A percentile compares a stretch with the other conserved stretches of the same genome.
Conservation (phyloP, 768 basidiomycete species). For the Harrya chromipes region DNA sequence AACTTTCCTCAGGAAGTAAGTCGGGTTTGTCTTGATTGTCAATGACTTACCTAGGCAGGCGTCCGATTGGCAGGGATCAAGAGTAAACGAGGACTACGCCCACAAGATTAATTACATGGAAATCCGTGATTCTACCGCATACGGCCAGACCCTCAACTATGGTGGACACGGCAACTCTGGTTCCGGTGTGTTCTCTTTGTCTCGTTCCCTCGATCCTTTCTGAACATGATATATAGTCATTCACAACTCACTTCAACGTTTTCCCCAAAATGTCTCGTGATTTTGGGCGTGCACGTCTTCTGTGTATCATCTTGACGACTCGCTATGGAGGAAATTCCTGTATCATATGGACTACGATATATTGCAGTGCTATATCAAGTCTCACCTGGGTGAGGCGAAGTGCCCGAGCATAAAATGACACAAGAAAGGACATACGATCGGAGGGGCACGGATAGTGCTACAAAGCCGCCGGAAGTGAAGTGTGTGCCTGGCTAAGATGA, state of each 20-base stretch:
- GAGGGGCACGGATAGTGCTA: no score
- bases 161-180: slow-evolving; percentile 3
- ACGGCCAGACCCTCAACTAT: slow-evolving; percentile 11
- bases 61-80: neutral
- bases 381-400: no score
- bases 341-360: no score
- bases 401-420: no score
- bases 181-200: slow-evolving; percentile 10
- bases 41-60: neutral
- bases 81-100: neutral
- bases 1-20: neutral
- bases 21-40: neutral
- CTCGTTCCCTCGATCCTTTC: neutral
- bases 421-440: no score
- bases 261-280: no score
- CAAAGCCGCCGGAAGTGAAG: no score
- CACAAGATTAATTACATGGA: slow-evolving; percentile 4
- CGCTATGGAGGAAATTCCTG: no score
- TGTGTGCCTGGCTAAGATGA: no score
- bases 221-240: slow-evolving; percentile 7
- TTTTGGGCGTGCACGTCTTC: no score
- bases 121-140: neutral
- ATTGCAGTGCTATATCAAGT: no score
- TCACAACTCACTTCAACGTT: neutral
- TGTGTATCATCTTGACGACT: no score